A percentile compares a stretch with the other conserved stretches of the same genome.
Conservation (phyloP, 331 rosid species). For the Acacia concinna region DNA sequence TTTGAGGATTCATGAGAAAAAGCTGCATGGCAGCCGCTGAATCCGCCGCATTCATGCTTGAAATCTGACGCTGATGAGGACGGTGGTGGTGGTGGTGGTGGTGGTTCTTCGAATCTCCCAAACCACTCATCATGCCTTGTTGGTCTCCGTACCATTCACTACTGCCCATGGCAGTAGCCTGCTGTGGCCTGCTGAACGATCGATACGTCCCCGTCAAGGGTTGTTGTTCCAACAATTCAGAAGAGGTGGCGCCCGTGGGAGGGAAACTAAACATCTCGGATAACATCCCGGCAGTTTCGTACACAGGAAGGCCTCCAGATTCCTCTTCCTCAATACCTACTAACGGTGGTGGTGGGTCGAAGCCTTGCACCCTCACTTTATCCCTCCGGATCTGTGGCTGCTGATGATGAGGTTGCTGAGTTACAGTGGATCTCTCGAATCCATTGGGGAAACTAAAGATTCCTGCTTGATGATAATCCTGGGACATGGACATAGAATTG, state of each 20-base stretch:
- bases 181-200: slow-evolving; percentile 35
- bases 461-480: slow-evolving; percentile 70
- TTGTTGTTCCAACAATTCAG: slow-evolving; percentile 63
- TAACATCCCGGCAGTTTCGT: slow-evolving; percentile 80
- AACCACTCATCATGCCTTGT: slow-evolving; percentile 42
- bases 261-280: slow-evolving; percentile 92
- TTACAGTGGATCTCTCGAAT: slow-evolving; percentile 65
- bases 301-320: slow-evolving; percentile 58
- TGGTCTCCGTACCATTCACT: slow-evolving; percentile 72
- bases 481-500: slow-evolving; percentile 99
- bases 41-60: slow-evolving; percentile 72
- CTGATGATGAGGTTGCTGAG: slow-evolving; percentile 34
- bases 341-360: slow-evolving; percentile 53
- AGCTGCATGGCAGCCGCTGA: slow-evolving; percentile 99
- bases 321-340: slow-evolving; percentile 63
- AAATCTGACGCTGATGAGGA: slow-evolving; percentile 46
- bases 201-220: slow-evolving; percentile 43
- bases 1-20: slow-evolving; percentile 83
- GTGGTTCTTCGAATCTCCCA: slow-evolving; percentile 48
- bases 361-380: slow-evolving; percentile 66
- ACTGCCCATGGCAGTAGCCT: slow-evolving; percentile 14
- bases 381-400: slow-evolving; percentile 83
- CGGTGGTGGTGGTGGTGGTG: slow-evolving; percentile 47
- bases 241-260: slow-evolving; percentile 33
- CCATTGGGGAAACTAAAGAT: slow-evolving; percentile 75